Evolutionary conservation across 1,284 basidiomycete species (phyloP).

Genomic region (Leccinum solheimii): DNA sequence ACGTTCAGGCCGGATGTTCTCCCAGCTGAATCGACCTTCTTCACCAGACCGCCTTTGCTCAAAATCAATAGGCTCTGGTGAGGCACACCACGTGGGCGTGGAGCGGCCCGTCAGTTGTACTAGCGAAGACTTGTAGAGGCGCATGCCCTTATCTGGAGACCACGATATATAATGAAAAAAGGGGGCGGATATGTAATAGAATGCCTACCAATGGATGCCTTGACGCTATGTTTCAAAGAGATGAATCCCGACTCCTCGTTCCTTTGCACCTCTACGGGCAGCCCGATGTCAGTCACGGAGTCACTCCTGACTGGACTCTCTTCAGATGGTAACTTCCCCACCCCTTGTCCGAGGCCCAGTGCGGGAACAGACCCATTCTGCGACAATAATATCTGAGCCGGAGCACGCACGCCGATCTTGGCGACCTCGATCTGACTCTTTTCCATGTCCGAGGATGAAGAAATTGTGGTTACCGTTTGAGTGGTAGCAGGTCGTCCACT

Average conservation of each 20-base stretch:
- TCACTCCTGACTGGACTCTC: constrained; percentile 8
- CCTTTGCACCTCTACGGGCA: constrained; percentile 27
- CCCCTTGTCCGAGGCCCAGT: constrained; percentile 14
- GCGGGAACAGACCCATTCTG: constrained; percentile 25
- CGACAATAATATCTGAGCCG: constrained; percentile 30
- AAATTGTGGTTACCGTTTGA: constrained; percentile 19
- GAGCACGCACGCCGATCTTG: constrained; percentile 28
- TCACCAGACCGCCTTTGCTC: constrained; percentile 35
- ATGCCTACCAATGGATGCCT: constrained; percentile 63
- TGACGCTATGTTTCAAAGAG: constrained; percentile 63
- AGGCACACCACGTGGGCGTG: constrained; percentile 38
- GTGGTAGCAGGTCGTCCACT: constrained; percentile 8
- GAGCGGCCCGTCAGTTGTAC: constrained; percentile 44
- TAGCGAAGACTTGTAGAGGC: constrained; percentile 53
- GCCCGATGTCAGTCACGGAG: constrained; percentile 23
- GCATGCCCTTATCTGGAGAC: constrained; percentile 44
- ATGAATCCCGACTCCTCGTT: constrained; percentile 29
- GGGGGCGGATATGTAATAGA: not conserved
- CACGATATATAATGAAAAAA: not conserved
- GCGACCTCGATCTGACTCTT: constrained; percentile 34
- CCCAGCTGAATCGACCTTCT: constrained; percentile 37
- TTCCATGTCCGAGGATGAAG: constrained; percentile 25
- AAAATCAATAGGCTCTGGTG: constrained; percentile 36
- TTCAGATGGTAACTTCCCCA: constrained; percentile 11
- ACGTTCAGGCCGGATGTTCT: constrained; percentile 34